Evolutionary conservation across 352 stramenopile species (phyloP).

Genomic region (Plasmopara halstedii): DNA sequence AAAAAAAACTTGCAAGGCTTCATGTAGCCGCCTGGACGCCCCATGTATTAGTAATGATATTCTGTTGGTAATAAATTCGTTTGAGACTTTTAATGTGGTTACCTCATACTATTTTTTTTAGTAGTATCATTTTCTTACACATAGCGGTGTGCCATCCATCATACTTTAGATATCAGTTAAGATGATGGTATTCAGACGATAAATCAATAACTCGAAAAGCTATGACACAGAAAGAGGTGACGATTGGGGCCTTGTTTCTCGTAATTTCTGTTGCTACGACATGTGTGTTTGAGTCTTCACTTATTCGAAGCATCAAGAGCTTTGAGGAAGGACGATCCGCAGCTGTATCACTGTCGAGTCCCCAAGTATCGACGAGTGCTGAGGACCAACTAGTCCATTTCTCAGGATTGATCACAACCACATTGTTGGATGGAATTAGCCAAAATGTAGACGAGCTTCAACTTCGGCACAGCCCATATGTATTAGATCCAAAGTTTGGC

Average conservation of each 20-base stretch:
- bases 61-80: too few species aligned
- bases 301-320: slow-evolving; percentile 40
- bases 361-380: slow-evolving; percentile 10
- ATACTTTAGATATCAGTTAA: too few species aligned
- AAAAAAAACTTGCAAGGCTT: slow-evolving; percentile 64
- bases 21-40: too few species aligned
- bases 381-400: slow-evolving; percentile 36
- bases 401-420: slow-evolving; percentile 45
- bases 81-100: too few species aligned
- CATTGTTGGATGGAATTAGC: background rate
- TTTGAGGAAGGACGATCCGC: slow-evolving; percentile 41
- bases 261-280: slow-evolving; percentile 44
- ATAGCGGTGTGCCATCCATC: too few species aligned
- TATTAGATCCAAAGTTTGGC: slow-evolving; percentile 52
- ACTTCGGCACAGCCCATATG: slow-evolving; percentile 37
- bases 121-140: too few species aligned
- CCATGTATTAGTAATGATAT: too few species aligned
- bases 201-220: too few species aligned
- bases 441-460: slow-evolving; percentile 6
- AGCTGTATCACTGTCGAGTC: slow-evolving; percentile 21
- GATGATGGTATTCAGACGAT: too few species aligned
- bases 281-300: slow-evolving; percentile 38
- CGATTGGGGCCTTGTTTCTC: slow-evolving; percentile 43
- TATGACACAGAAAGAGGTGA: slow-evolving; percentile 24
- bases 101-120: too few species aligned